Evolutionary conservation across 139 green algal species (phyloP), one percentile per base, ranked within the genome.

Genomic region (Zygnema cylindricum): DNA sequence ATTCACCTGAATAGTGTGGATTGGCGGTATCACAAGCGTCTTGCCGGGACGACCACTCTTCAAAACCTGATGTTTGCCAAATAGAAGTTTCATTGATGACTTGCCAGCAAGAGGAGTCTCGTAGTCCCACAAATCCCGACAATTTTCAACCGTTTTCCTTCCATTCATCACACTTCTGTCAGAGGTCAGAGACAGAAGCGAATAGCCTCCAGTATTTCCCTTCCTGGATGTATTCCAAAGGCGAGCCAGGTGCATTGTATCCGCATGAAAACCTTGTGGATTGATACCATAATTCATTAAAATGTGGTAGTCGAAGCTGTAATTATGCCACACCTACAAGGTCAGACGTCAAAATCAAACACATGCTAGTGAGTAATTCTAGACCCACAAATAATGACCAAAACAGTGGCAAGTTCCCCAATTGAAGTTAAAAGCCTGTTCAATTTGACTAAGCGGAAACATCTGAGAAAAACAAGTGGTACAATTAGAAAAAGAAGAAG

Each of bases 201-300:
- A 85, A 77, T 91, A 91, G 1, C 86, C 86, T 36, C 39, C 0
- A 11, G 3, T 57, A 33, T 57, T 93, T 82, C 42, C 42, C 32
- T 41, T 84, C 32, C 97, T 92, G 0, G 89, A 94, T 3, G 95
- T 94, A 76, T 99, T 95, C 81, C 92, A 95, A 82, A 99, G 92
- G 33, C 97, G 93, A n/a, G 97, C 96, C 97, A 99, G 98, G 95
- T 99, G 97, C 94, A 99, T 96, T 0, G 97, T 99, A 94, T 99
- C 97, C 0, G 89, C 97, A 35, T 36, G 91, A 90, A 99, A 98
- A 49, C 96, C 97, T 3, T 41, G 69, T 55, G 93, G 81, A 38
- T 82, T 36, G 36, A 96, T 55, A 11, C 76, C 86, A 0, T 91
- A n/a, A 88, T 96, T 96, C 79, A 94, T 90, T 89, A 99, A 88